Conservation (phyloP, 2,329 filamentous ascomycete species). For the Periconia sp. region DNA sequence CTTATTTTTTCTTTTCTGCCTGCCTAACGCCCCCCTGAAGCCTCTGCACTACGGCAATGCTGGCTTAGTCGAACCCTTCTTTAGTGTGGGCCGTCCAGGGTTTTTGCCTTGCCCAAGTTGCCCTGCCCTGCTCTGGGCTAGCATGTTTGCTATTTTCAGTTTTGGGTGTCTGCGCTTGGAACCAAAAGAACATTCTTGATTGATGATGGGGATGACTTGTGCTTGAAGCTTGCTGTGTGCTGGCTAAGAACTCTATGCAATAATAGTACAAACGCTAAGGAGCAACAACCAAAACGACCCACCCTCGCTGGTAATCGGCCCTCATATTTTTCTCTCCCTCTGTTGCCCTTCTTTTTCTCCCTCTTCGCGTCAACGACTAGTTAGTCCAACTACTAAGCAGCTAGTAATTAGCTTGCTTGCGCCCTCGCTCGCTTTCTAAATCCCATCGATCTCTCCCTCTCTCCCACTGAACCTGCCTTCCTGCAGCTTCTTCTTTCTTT, state of each 20-base stretch:
- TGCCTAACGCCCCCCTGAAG: constrained; percentile 11
- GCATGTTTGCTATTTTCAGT: constrained; percentile 32
- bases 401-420: too few relatives aligned
- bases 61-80: background rate
- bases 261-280: background rate
- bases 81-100: background rate
- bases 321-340: background rate
- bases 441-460: too few relatives aligned
- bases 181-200: too few relatives aligned
- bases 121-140: constrained; percentile 1
- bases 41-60: background rate
- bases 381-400: constrained; percentile 1
- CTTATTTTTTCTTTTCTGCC: constrained; percentile 1
- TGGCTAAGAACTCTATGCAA: background rate
- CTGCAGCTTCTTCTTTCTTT: constrained; percentile 2
- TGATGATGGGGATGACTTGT: too few relatives aligned
- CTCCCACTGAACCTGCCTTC: too few relatives aligned
- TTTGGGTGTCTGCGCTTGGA: background rate
- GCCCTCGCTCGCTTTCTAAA: too few relatives aligned
- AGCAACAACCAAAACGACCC: constrained; percentile 24
- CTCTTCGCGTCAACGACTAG: too few relatives aligned
- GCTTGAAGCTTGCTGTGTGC: too few relatives aligned
- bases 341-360: background rate
- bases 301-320: constrained; percentile 27
- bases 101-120: background rate